Conservation (phyloP, 2,329 filamentous ascomycete species). For the Chaetomiaceae sp. region DNA sequence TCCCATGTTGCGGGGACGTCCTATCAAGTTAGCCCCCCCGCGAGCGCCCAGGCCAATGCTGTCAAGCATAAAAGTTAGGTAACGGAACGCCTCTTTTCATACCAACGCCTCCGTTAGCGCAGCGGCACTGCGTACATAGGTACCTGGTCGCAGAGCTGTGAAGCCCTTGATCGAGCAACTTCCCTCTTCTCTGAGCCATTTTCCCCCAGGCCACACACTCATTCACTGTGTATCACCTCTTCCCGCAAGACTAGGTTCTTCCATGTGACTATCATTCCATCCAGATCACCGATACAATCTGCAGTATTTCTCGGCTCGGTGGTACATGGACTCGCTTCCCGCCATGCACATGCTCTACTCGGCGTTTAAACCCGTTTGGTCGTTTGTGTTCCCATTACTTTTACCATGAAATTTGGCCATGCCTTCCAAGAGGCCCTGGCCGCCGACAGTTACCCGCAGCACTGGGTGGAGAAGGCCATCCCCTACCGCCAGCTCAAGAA, state of each 20-base stretch:
- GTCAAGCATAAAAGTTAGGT: slow-evolving; percentile 6
- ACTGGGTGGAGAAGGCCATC: slow-evolving; percentile 70
- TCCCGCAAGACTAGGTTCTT: too few relatives aligned
- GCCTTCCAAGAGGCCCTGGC: slow-evolving; percentile 67
- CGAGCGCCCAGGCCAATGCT: too few relatives aligned
- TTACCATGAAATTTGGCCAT: slow-evolving; percentile 79
- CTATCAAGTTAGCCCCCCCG: too few relatives aligned
- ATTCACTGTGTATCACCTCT: too few relatives aligned
- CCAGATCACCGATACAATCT: not conserved
- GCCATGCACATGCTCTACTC: slow-evolving; percentile 23
- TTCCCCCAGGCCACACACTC: too few relatives aligned
- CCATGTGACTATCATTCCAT: too few relatives aligned
- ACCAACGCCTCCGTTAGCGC: too few relatives aligned
- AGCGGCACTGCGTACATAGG: too few relatives aligned
- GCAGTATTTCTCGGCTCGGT: not conserved
- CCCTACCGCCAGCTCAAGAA: slow-evolving; percentile 85
- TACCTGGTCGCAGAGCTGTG: not conserved
- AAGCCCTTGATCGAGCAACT: not conserved
- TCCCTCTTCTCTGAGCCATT: slow-evolving; percentile 1
- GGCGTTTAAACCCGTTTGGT: slow-evolving; percentile 15
- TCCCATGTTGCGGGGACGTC: not conserved
- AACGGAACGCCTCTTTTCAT: not conserved
- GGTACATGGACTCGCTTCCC: slow-evolving; percentile 11
- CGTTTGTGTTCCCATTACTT: slow-evolving; percentile 14
- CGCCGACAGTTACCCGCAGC: slow-evolving; percentile 65